Evolutionary conservation across 345 rosid genomes (phyloP), one percentile per base, ranked within the genome.

Genomic region (Microthlaspi erraticum): DNA sequence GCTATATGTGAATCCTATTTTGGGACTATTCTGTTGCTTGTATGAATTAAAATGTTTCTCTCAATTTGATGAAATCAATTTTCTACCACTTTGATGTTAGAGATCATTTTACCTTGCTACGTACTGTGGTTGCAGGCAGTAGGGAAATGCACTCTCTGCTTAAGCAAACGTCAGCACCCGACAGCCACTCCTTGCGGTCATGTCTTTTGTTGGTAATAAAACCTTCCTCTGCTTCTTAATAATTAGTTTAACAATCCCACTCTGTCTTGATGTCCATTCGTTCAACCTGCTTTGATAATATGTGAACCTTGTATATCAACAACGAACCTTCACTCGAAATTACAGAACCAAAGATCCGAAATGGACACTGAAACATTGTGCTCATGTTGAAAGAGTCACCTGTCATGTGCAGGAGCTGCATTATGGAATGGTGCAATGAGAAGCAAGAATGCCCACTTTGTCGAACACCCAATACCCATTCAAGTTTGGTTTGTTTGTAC

Each of bases 341-440:
- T 66, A 31, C 32, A 32, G 45, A 74, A 61, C 44, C 34, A 13
- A 48, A 10, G 29, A 64, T 64, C 20, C 18, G 49, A 65, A 59
- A 16, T 45, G 29, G 70, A 69, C 7, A 3, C 13, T 42, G 38
- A 18, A 39, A 55, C 10, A 32, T 9, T 46, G n/a, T 37, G 60
- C 43, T 56, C 33, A 23, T 55, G 7, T 57, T 44, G 39, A 23
- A 29, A 8, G 16, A 12, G 42, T 45, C 33, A 58, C 56, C 2
- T 52, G 10, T 69, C 37, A 57, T 58, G 50, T 61, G 71, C 62
- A 91, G 99, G 99, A 89, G 73, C 78, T 94, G 99, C 83, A 89
- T 94, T 36, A 91, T 89, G 90, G 97, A 91, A 62, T 91, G 99
- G 97, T 91, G 99, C 82, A 91, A 94, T 16, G 99, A 94, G 74